Evolutionary conservation across 2,329 filamentous ascomycete species (phyloP).

Genomic region (Paraphaeosphaeria minitans): DNA sequence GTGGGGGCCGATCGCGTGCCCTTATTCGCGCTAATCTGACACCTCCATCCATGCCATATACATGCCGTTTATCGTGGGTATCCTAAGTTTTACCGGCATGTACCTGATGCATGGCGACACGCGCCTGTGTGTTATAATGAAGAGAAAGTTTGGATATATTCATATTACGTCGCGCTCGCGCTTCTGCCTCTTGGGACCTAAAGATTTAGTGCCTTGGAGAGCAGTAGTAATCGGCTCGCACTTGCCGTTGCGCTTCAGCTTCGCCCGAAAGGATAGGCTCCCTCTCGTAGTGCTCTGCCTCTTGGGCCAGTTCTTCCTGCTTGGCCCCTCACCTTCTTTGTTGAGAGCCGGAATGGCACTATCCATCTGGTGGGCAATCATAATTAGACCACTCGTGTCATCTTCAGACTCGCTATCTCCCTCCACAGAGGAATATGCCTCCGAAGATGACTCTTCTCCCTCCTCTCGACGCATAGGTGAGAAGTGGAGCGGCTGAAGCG

Average conservation of each 20-base stretch:
- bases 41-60: neutral
- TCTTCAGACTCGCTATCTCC: conserved; percentile 34
- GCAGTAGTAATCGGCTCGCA: conserved; percentile 14
- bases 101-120: conserved; percentile 1
- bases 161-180: neutral
- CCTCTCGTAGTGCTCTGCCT: conserved; percentile 20
- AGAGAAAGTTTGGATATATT: neutral
- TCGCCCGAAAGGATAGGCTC: conserved; percentile 20
- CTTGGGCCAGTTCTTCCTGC: conserved; percentile 1
- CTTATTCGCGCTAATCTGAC: too few species aligned
- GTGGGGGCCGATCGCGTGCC: too few species aligned
- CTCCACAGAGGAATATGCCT: too few species aligned
- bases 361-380: conserved; percentile 50
- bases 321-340: conserved; percentile 3
- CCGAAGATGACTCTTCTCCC: conserved; percentile 33
- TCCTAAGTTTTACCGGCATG: neutral
- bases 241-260: conserved; percentile 24
- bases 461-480: conserved; percentile 15
- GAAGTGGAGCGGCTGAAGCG: conserved; percentile 36
- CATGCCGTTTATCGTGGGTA: conserved; percentile 2
- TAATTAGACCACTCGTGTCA: conserved; percentile 51
- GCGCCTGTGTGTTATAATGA: neutral
- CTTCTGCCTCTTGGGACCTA: conserved; percentile 18
- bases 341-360: neutral
- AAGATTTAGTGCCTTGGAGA: conserved; percentile 7